Evolutionary conservation across 78 protist species (phyloP).

Genomic region (Dictyostelium brefeldianum): DNA sequence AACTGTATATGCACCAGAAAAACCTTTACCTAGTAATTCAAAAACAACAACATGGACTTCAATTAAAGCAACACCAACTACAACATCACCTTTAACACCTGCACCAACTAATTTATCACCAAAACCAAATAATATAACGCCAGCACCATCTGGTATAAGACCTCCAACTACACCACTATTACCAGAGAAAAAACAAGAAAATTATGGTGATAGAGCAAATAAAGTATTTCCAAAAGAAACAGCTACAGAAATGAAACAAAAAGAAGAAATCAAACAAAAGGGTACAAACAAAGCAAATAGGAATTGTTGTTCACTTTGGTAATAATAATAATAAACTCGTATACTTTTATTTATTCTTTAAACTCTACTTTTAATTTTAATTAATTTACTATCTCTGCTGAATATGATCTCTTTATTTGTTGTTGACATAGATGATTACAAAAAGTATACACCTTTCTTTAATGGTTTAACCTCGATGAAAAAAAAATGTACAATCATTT

Average conservation of each 20-base stretch:
- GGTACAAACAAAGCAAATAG: not conserved
- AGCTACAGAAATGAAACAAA: not conserved
- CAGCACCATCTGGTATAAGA: not conserved
- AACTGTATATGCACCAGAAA: not conserved
- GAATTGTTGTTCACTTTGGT: not conserved
- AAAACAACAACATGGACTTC: not conserved
- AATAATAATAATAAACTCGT: too few species aligned
- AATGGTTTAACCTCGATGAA: too few species aligned
- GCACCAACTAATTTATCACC: not conserved
- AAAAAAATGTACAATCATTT: too few species aligned
- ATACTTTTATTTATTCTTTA: too few species aligned
- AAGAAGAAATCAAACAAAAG: not conserved
- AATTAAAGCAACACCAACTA: not conserved
- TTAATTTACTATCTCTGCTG: too few species aligned
- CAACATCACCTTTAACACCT: not conserved
- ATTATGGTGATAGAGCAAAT: constrained; percentile 10
- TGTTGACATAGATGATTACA: too few species aligned
- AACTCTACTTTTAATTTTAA: too few species aligned
- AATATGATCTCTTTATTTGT: too few species aligned
- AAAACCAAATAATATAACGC: not conserved
- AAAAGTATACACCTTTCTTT: too few species aligned
- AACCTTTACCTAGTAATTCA: not conserved
- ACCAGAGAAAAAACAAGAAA: not conserved
- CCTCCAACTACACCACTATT: constrained; percentile 19
- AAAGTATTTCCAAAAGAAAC: constrained; percentile 26